Base-by-base conservation (phyloP, 2,329 filamentous ascomycete genomes). In the Talaromyces sp. region DNA sequence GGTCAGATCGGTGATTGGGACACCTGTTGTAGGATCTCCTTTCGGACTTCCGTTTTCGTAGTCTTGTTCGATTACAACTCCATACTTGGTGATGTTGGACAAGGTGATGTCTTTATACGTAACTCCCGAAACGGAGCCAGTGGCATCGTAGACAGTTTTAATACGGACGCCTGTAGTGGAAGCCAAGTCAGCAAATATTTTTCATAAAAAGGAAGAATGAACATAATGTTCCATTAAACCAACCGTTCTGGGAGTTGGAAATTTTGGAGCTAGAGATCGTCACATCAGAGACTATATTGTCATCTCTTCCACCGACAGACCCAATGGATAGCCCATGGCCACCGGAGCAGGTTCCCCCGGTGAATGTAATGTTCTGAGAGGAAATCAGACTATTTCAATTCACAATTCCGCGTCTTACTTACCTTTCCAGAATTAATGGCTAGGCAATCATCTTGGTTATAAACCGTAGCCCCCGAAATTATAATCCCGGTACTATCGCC, bases 401-500 rank as follows among this genome's bases (percentile, higher is more conserved):
- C 4, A 8, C 16, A 8, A 31, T 23, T 44, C 5, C 23, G 23
- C 28, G 23, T 50, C 14, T 4, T 27, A 62, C 65, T 33, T 63
- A 72, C 70, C 50, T 69, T 66, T 30, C 81, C 81, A 2, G 82
- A 84, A 75, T 85, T 87, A 64, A 84, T 69, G 30, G 85, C 84
- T 7, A 87, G 76, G 66, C 85, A 87, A 68, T 87, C 85, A 62
- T 87, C 85, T 73, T 87, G 85, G 76, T 87, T 87, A 69, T 83
- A 79, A 60, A 87, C 78, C 36, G 75, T 78, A 47, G 83, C 82
- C 42, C 80, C 80, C 18, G 75, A 76, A 64, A 87, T 86, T 62
- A 75, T 79, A 28, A 87, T 76, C 47, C 77, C 77, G 27, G 69
- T 76, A 40, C 79, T 83, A 40, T 70, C 75, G 56, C 82, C 81